phyloP scores from a whole-genome alignment of 192 early-diverging fungal species.

The Endogone sp. region DNA sequence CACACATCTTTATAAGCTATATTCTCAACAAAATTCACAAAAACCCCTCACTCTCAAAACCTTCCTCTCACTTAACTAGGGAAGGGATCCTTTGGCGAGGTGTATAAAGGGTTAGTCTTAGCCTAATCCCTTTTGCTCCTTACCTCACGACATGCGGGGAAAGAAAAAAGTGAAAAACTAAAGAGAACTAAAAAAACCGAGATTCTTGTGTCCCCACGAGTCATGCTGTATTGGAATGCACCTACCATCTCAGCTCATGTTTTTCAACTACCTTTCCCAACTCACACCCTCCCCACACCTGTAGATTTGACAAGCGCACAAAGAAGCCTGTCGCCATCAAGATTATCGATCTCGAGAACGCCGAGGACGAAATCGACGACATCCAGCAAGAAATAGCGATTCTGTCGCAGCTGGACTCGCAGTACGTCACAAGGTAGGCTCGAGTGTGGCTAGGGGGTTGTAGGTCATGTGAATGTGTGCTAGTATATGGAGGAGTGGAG shows the following conservation, averaged over 20 bases:
- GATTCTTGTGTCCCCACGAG: too few relatives aligned
- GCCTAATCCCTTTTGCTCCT: constrained; percentile 1
- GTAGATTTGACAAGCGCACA: constrained; percentile 61
- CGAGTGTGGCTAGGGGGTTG: too few relatives aligned
- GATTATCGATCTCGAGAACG: constrained; percentile 94
- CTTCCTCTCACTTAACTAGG: constrained; percentile 28
- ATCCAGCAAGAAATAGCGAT: constrained; percentile 98
- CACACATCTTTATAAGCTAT: too few relatives aligned
- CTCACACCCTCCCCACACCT: not conserved
- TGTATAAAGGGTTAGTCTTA: constrained; percentile 69
- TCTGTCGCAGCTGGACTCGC: constrained; percentile 87
- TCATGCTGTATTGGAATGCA: too few relatives aligned
- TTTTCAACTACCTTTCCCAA: constrained; percentile 2
- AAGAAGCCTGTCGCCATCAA: constrained; percentile 90
- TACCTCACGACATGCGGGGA: not conserved
- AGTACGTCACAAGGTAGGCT: constrained; percentile 70
- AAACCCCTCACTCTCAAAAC: not conserved
- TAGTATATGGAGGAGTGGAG: not conserved
- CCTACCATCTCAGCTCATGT: too few relatives aligned
- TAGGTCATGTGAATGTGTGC: not conserved
- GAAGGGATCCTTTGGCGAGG: constrained; percentile 81
- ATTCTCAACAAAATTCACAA: too few relatives aligned
- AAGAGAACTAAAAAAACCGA: too few relatives aligned
- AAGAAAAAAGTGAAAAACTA: constrained; percentile 2
- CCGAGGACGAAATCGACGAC: constrained; percentile 98